These are phyloP conservation scores for Serendipita sp. DNA, from an alignment of 768 basidiomycete genomes.

Conservation along the genomic window DNA sequence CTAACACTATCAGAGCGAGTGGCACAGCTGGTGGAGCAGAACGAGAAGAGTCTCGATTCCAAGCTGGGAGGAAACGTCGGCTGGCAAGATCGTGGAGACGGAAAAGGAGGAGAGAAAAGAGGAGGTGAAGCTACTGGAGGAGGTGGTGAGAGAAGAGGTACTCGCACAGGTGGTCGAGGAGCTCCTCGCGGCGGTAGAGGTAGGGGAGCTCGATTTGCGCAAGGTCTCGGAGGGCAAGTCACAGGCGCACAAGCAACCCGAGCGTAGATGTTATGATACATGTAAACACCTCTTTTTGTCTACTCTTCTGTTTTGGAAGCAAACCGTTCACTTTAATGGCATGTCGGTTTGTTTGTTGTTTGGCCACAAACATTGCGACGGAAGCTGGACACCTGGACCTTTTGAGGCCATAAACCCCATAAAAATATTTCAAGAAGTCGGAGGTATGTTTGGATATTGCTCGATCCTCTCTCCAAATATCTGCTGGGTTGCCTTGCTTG, in stretches of 20 bases:
- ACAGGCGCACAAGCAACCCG: conserved; percentile 5
- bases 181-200: conserved; percentile 41
- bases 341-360: background rate
- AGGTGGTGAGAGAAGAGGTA: conserved; percentile 44
- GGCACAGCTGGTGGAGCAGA: conserved; percentile 71
- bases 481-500: background rate
- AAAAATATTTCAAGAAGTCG: background rate
- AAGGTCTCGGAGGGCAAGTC: conserved; percentile 41
- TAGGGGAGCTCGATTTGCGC: conserved; percentile 64
- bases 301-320: background rate
- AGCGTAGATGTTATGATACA: background rate
- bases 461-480: background rate
- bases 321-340: background rate
- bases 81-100: conserved; percentile 41
- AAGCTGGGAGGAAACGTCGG: conserved; percentile 50
- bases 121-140: conserved; percentile 20
- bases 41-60: conserved; percentile 73
- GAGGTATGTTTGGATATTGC: background rate
- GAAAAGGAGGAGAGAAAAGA: conserved; percentile 10
- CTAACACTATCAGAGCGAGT: conserved; percentile 81
- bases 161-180: conserved; percentile 35
- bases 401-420: background rate
- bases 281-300: background rate
- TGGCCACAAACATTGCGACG: background rate
- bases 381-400: background rate